Base-by-base conservation (phyloP, 306 rosid genomes). In the Rubus parviflorus region DNA sequence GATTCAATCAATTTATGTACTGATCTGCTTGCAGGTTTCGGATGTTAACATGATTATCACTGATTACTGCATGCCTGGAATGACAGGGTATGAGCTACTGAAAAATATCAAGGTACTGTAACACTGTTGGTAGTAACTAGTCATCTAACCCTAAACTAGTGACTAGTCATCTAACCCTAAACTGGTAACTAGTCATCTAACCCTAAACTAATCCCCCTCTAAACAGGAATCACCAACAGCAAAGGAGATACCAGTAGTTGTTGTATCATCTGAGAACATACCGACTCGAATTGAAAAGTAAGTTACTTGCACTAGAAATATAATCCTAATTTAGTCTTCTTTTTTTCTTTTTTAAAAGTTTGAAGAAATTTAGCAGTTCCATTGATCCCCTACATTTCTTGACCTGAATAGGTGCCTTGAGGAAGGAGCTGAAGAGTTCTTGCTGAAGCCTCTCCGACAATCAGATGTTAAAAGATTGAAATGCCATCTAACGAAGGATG, bases 361-460 rank as follows among this genome's bases (percentile, higher is more conserved):
- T 6, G 3, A n/a, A n/a, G 10, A 13, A 8, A 14, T 3, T 11
- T 38, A 46, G 5, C n/a, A 70, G 52, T 51, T 40, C 11, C 25
- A 40, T 5, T 70, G 54, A 70, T 49, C 14, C 60, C 2, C 6
- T 5, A 37, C 6, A 11, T 60, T 56, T 66, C 14, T 22, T 80
- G 53, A 16, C 60, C 43, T 47, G 54, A 51, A 49, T n/a, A 81
- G 81, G 74, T 77, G 85, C 64, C 71, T 81, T 56, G 85, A 81
- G 76, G 81, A 64, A 76, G 85, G 85, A 53, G 85, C 85, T 41
- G 52, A 77, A 23, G 81, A 81, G 73, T 81, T 81, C 78, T 62
- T 72, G 70, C 22, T 76, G 64, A 81, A 81, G 78, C 85, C 85
- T 77, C 81, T 81, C 30, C 57, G 46, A 38, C 81, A 53, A 17